Conservation (phyloP, 2,329 filamentous ascomycete species). For the Laburnicola sp. region DNA sequence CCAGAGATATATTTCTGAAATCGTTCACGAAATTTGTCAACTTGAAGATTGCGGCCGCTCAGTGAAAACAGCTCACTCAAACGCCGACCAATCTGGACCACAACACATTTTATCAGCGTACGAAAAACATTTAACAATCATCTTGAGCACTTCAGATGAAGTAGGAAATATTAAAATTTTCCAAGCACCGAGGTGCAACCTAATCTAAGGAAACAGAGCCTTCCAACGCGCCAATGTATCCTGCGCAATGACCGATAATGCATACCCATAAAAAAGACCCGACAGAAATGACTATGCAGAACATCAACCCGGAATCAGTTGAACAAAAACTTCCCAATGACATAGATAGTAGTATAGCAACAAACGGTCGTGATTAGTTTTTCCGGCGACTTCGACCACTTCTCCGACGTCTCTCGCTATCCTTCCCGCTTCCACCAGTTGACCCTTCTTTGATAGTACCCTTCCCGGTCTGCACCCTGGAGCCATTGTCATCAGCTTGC, state of each 20-base stretch:
- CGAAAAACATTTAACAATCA: too few relatives aligned
- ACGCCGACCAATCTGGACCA: too few relatives aligned
- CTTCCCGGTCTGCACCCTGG: conserved; percentile 23
- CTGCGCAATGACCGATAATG: conserved; percentile 3
- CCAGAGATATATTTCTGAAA: too few relatives aligned
- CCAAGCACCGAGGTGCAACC: not conserved
- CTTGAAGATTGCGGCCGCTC: too few relatives aligned
- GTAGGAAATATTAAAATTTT: not conserved
- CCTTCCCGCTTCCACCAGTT: conserved; percentile 23
- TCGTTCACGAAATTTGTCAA: too few relatives aligned
- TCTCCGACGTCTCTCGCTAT: conserved; percentile 32
- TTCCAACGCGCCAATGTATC: conserved; percentile 4
- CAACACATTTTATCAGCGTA: too few relatives aligned
- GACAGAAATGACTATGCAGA: not conserved
- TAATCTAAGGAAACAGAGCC: not conserved
- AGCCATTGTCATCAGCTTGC: conserved; percentile 19
- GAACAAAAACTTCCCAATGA: not conserved
- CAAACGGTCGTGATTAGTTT: not conserved
- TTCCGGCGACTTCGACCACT: conserved; percentile 30
- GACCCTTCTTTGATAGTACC: conserved; percentile 16
- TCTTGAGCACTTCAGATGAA: not conserved
- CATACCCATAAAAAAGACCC: not conserved
- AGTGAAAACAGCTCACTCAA: too few relatives aligned
- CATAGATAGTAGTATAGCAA: not conserved
- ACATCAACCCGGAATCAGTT: not conserved